Evolutionary conservation across 73 alveolate genomes (phyloP).

Genomic region (Paramecium pentaurelia): DNA sequence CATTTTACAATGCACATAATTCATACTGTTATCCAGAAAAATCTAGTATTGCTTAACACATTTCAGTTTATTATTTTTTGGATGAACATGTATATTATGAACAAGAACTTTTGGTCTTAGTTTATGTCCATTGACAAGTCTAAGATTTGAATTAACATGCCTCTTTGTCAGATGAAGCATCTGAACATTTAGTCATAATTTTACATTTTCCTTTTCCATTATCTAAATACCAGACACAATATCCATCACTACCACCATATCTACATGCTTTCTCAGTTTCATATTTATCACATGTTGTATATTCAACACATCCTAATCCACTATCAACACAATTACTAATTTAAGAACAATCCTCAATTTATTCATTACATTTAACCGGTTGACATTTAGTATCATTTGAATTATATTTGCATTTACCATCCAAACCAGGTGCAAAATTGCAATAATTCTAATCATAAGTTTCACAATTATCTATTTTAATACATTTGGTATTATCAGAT

Average conservation of each 20-base stretch:
- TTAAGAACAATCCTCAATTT: neutral
- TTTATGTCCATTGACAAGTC: neutral
- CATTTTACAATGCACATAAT: neutral
- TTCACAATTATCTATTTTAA: neutral
- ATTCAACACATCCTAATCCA: neutral
- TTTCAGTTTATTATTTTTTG: neutral
- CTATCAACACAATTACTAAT: neutral
- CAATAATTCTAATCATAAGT: neutral
- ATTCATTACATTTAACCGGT: neutral
- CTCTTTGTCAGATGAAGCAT: neutral
- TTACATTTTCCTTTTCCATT: neutral
- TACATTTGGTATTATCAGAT: neutral
- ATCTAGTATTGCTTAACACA: neutral
- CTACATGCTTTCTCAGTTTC: neutral
- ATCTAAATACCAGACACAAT: neutral
- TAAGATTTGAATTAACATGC: neutral
- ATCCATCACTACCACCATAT: conserved; percentile 25
- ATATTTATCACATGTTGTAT: neutral
- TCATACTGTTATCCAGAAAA: neutral
- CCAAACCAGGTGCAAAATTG: neutral
- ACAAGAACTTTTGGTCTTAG: neutral
- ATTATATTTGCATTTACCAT: neutral
- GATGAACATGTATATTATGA: neutral
- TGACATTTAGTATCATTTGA: neutral
- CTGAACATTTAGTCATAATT: neutral